These are phyloP conservation scores for Hypoxylon subgilvum DNA, from an alignment of 495 filamentous ascomycete genomes.

Conservation along the genomic window DNA sequence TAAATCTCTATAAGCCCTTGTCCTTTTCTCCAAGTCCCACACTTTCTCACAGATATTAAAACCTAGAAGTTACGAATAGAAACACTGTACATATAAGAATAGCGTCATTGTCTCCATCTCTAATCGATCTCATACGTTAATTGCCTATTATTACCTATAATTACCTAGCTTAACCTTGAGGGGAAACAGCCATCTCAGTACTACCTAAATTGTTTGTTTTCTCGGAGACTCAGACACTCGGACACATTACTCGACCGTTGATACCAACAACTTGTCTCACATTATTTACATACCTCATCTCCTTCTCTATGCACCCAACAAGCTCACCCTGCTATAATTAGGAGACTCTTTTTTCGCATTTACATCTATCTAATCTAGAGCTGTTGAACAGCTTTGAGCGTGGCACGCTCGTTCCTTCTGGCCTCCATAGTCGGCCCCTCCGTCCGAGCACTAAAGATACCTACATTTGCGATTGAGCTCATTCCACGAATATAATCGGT, in stretches of 20 bases:
- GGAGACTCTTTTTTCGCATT: constrained; percentile 14
- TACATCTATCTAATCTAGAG: constrained; percentile 24
- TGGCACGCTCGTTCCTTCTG: constrained; percentile 7
- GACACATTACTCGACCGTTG: constrained; percentile 20
- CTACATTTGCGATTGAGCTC: neutral
- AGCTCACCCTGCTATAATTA: constrained; percentile 1
- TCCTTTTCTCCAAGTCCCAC: constrained; percentile 30
- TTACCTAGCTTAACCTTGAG: neutral
- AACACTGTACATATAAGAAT: no score
- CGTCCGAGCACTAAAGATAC: constrained; percentile 4
- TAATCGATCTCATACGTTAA: constrained; percentile 14
- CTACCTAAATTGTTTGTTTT: constrained; percentile 33
- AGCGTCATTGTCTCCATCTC: no score
- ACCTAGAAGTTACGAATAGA: no score
- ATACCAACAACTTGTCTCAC: constrained; percentile 17
- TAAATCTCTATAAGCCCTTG: constrained; percentile 28
- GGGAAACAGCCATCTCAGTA: constrained; percentile 20
- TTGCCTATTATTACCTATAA: no score
- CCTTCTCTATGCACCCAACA: neutral
- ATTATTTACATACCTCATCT: constrained; percentile 16
- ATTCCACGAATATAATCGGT: no score
- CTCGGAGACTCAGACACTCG: no score
- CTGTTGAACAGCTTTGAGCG: constrained; percentile 33
- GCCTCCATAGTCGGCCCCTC: constrained; percentile 15
- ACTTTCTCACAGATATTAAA: constrained; percentile 13